These are phyloP conservation scores for Oropetium thomaeum DNA, from an alignment of 176 grass and related monocot species.

Conservation along the genomic window DNA sequence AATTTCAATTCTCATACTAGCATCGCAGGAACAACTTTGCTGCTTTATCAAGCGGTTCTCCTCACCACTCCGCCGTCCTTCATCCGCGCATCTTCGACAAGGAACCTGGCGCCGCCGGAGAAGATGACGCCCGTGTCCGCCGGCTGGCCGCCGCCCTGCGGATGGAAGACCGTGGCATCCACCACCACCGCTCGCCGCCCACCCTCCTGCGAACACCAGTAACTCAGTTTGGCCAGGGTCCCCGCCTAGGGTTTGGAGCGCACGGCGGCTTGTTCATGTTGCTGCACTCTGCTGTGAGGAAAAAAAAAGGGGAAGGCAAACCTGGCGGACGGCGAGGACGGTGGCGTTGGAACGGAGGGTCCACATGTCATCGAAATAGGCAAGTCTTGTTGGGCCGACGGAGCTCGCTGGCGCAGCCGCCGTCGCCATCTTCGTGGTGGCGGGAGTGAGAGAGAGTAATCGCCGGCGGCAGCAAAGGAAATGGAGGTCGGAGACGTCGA, in stretches of 20 bases:
- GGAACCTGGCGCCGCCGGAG: constrained; percentile 46
- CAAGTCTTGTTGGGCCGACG: constrained; percentile 45
- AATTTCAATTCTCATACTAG: neutral
- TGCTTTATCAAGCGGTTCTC: neutral
- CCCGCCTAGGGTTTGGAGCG: neutral
- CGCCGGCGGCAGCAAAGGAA: neutral
- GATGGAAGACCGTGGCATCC: constrained; percentile 79
- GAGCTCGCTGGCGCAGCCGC: constrained; percentile 9
- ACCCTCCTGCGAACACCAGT: constrained; percentile 32
- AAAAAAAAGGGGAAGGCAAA: neutral
- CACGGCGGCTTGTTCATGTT: neutral
- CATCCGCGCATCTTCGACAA: constrained; percentile 70
- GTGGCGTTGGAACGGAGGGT: constrained; percentile 47
- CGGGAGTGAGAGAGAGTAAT: neutral
- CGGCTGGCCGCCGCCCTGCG: constrained; percentile 89
- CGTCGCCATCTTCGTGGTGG: constrained; percentile 24
- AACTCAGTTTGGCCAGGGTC: neutral
- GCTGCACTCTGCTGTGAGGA: neutral
- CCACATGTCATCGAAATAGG: constrained; percentile 85
- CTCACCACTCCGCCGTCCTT: constrained; percentile 82
- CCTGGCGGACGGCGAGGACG: constrained; percentile 50
- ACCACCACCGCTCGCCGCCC: constrained; percentile 57
- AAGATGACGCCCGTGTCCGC: constrained; percentile 61
- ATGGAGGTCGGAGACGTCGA: neutral
- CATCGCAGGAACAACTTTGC: neutral